Base-by-base conservation (phyloP, 2,329 filamentous ascomycete species). In the Bipolaris victoriae region DNA sequence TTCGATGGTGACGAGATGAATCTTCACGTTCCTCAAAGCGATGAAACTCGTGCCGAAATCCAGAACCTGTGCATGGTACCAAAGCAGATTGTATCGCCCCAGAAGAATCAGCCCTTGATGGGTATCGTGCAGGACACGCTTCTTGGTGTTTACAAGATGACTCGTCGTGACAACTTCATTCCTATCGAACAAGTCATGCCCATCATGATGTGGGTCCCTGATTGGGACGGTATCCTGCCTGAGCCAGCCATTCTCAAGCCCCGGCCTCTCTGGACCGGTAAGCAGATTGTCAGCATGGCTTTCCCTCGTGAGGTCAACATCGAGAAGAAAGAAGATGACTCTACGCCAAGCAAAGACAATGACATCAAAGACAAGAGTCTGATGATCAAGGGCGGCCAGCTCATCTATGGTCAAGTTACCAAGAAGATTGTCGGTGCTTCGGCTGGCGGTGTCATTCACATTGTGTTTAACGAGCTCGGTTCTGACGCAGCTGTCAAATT, bases 1-100 rank as follows among this genome's bases (percentile, higher is more conserved):
- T 99, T 99, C 80, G 95, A 99, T 74, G 95, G 95, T 80, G 95
- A 99, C 77, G 95, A 99, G 79, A 99, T 99, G 95, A 99, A 99
- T 76, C 87, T 99, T 80, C 95, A 99, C 85, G 96, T 99, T 50
- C 96, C 95, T 3, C 95, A 99, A 74, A 95, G 91, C 36, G 93
- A 99, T 74, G 96, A 99, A 78, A 96, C 96, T 33, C 90, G 95
- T 59, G 92, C 96, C 44, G 95, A 99, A 78, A 87, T 99, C 67
- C 91, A 88, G 77, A 90, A 98, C 75, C 86, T 99, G 13, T 98
- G 94, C 77, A 90, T 98, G 85, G 95, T 99, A n/a, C 95, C 95
- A 0, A 86, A 95, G 68, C 97, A 99, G 77, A 98, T 99, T 71
- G 96, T 99, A 9, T 99, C 96, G 1, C 95, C 95, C 4, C 95